Evolutionary conservation across 2,329 filamentous ascomycete genomes (phyloP), one percentile per base, ranked within the genome.

Genomic region (Fusarium penzigii): DNA sequence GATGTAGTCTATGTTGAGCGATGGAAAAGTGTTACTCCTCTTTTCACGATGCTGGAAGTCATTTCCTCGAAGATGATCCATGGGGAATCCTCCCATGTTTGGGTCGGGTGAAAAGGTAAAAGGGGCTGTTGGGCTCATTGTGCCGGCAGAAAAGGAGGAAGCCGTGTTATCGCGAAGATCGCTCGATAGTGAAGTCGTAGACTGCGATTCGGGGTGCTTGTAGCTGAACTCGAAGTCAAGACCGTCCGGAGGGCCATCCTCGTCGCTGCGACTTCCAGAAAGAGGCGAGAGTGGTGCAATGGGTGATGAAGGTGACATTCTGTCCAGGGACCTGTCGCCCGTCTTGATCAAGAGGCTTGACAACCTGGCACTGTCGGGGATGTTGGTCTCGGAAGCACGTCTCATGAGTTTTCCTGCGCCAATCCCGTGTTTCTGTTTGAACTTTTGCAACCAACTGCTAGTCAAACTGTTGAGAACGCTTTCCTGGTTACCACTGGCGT

Each of bases 391-490:
- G 3, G 83, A 86, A 7, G 83, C 83, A 49, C 84, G 74, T 42
- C 84, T 75, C 56, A 78, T 75, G 38, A 84, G 65, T 53, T 75
- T 79, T 14, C 73, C 76, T 14, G 73, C 74, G 14, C 72, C 75
- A 49, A 84, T 74, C 29, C 74, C 85, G 69, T 96, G 88, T 75
- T 93, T 96, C 68, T 91, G 85, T 77, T 97, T 96, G 78, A 97
- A 97, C 69, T 94, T 95, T 66, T 96, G 91, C 34, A 97, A 80
- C 92, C 93, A 97, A 61, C 80, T 86, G 29, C 84, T 78, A 61
- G 84, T 94, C 59, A 90, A 82, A 44, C 83, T 82, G 64, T 88
- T 89, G 50, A 88, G 72, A 45, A 90, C 84, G 57, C 81, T 85
- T 48, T 96, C 90, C 4, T 85, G 82, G 51, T 85, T 84, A 25